Conservation (phyloP, 345 rosid genomes). For the Pistacia atlantica region DNA sequence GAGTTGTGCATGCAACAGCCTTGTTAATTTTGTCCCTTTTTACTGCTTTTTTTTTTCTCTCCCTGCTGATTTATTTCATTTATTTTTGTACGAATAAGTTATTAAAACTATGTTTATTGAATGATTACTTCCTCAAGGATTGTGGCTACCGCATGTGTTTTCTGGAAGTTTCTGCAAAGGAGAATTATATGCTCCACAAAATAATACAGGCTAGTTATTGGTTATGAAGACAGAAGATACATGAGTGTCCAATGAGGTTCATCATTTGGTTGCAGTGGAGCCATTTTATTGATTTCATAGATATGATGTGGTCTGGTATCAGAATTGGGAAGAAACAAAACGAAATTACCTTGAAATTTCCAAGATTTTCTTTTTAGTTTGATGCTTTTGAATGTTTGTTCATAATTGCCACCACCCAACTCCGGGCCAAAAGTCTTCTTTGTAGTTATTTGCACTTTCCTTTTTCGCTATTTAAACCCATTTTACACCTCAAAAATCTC, state of each 20-base stretch:
- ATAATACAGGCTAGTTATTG: no score
- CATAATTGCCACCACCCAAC: not conserved
- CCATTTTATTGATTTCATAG: not conserved
- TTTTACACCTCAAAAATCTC: no score
- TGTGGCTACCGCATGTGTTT: not conserved
- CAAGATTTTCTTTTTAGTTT: not conserved
- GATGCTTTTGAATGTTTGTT: not conserved
- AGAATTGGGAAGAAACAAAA: not conserved
- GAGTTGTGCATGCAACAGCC: not conserved
- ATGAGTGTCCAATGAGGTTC: not conserved
- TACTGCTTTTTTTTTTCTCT: no score
- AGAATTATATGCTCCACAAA: no score
- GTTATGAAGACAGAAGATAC: not conserved
- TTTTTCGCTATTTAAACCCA: no score
- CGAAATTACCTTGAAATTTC: conserved; percentile 3
- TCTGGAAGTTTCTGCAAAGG: not conserved
- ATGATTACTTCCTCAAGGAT: not conserved
- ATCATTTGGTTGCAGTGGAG: not conserved
- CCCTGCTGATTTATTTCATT: no score
- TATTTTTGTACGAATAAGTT: no score
- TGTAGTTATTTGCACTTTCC: no score
- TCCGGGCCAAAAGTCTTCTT: not conserved
- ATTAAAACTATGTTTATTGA: not conserved
- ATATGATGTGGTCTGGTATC: not conserved
- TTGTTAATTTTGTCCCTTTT: not conserved